phyloP scores from a whole-genome alignment of 2,329 filamentous ascomycete genomes.

The Ophiostoma ulmi region DNA sequence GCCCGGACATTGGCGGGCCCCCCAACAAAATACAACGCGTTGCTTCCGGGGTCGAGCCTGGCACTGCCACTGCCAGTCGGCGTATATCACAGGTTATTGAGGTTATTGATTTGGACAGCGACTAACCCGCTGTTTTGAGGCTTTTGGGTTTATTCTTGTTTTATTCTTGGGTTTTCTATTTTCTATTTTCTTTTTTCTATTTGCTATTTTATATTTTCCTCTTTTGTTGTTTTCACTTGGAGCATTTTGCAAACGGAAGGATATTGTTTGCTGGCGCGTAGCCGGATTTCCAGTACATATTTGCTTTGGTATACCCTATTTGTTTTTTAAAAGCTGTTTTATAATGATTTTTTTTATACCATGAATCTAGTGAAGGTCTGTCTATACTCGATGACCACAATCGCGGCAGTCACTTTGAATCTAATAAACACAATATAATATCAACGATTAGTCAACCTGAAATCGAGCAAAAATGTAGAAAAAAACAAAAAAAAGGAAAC shows the following conservation, averaged over 20 bases:
- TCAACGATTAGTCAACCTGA: no score
- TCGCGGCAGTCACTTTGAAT: no score
- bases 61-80: neutral
- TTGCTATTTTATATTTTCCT: no score
- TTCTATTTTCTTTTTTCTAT: neutral
- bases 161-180: no score
- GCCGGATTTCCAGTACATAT: neutral
- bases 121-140: neutral
- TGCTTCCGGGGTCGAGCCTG: neutral
- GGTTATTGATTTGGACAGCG: slow-evolving; percentile 24
- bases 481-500: no score
- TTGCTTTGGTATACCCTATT: neutral
- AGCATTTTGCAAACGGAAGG: neutral
- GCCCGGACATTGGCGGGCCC: neutral
- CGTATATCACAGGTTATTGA: slow-evolving; percentile 3
- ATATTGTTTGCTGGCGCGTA: neutral
- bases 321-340: neutral
- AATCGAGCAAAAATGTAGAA: no score
- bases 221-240: neutral
- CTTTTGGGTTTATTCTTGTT: no score
- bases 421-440: no score
- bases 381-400: no score
- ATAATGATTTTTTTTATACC: neutral
- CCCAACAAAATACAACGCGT: neutral
- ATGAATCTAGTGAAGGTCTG: no score